Conservation (phyloP, 2,329 filamentous ascomycete species). For the Coccinonectria pachysandricola region DNA sequence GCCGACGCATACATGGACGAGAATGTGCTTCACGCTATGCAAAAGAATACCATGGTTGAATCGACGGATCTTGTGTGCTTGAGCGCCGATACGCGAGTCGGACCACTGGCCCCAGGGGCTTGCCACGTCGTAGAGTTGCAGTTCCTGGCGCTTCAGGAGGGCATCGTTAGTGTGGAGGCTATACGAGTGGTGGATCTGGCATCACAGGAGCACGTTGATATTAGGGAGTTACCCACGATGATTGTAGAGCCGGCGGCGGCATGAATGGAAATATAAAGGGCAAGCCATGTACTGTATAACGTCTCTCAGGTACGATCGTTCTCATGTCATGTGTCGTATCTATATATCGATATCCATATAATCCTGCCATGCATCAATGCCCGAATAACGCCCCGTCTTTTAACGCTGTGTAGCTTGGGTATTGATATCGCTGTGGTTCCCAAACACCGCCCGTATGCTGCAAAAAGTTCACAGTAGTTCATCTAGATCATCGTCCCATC, state of each 20-base stretch:
- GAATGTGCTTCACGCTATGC: constrained; percentile 60
- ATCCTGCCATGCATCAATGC: constrained; percentile 12
- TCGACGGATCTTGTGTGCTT: constrained; percentile 61
- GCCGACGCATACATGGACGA: constrained; percentile 64
- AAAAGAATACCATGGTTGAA: constrained; percentile 54
- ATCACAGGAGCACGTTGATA: constrained; percentile 67
- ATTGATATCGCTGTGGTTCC: no score
- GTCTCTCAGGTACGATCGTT: no score
- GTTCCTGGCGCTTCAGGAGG: constrained; percentile 58
- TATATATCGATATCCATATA: constrained; percentile 15
- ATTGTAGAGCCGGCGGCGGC: constrained; percentile 35
- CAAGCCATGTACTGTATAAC: no score
- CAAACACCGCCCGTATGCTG: no score
- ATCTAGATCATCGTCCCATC: constrained; percentile 49
- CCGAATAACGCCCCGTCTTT: constrained; percentile 13
- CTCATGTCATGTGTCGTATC: constrained; percentile 14
- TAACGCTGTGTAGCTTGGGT: constrained; percentile 9
- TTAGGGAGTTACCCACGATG: constrained; percentile 62
- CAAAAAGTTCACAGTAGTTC: constrained; percentile 31
- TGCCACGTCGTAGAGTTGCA: constrained; percentile 65
- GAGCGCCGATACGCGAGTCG: constrained; percentile 63
- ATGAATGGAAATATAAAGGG: constrained; percentile 7
- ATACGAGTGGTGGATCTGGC: constrained; percentile 63
- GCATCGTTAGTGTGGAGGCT: constrained; percentile 60
- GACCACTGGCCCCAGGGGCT: constrained; percentile 59